These are phyloP conservation scores for Ballota nigra DNA, from an alignment of 257 asterid species.

Conservation along the genomic window DNA sequence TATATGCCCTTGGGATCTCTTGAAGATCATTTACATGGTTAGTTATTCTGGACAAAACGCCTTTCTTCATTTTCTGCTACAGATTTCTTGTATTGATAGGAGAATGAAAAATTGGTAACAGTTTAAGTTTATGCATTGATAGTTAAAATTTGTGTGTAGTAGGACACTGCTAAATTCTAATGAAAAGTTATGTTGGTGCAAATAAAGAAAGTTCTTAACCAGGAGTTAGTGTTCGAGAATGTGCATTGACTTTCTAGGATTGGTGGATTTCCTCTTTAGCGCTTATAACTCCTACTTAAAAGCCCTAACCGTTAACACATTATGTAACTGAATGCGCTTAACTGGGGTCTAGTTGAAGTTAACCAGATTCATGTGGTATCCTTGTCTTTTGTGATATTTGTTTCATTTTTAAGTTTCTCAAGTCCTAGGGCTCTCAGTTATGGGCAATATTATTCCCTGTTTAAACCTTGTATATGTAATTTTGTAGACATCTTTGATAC, in stretches of 20 bases:
- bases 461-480: neutral
- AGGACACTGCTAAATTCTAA: neutral
- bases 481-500: neutral
- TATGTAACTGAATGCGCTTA: too few relatives aligned
- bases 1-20: conserved; percentile 96
- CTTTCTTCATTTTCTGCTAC: conserved; percentile 4
- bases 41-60: conserved; percentile 26
- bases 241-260: neutral
- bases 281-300: neutral
- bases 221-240: neutral
- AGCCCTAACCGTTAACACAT: too few relatives aligned
- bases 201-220: neutral
- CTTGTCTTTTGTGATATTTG: neutral
- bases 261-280: neutral
- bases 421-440: neutral
- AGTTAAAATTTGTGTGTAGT: neutral
- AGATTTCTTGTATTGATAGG: neutral
- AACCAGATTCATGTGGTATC: neutral
- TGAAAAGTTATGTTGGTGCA: neutral
- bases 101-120: neutral
- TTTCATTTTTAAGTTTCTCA: neutral
- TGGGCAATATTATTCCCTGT: neutral
- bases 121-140: conserved; percentile 4
- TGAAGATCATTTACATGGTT: conserved; percentile 96
- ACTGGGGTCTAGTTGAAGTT: too few relatives aligned